Evolutionary conservation across 805 yeast genomes (phyloP).

Genomic region (Lipomyces yamanashiensis): DNA sequence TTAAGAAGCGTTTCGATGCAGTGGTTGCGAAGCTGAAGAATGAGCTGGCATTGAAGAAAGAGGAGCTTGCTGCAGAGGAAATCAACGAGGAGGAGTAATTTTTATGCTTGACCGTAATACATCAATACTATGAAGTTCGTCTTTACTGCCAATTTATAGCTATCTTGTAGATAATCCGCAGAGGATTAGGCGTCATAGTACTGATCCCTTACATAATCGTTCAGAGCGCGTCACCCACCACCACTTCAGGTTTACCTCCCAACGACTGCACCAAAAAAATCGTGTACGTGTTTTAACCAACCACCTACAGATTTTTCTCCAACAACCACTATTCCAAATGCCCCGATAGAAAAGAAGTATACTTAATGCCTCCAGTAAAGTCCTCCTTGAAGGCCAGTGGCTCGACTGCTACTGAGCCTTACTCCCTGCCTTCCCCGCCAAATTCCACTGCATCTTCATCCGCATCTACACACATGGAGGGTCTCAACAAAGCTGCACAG

Average conservation of each 20-base stretch:
- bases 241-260: background rate
- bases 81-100: slow-evolving; percentile 14
- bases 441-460: slow-evolving; percentile 11
- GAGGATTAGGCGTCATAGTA: background rate
- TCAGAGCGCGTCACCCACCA: slow-evolving; percentile 11
- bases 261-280: background rate
- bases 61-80: slow-evolving; percentile 56
- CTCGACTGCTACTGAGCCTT: slow-evolving; percentile 15
- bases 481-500: slow-evolving; percentile 26
- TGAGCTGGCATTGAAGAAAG: slow-evolving; percentile 79
- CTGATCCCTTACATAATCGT: background rate
- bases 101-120: background rate
- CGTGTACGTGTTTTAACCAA: background rate
- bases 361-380: slow-evolving; percentile 20
- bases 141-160: too few species aligned
- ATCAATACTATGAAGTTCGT: too few species aligned
- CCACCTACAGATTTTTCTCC: background rate
- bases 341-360: slow-evolving; percentile 4
- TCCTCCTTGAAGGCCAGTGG: slow-evolving; percentile 13
- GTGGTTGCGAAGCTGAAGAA: slow-evolving; percentile 76
- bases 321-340: background rate
- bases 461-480: slow-evolving; percentile 17
- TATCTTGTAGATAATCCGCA: too few species aligned
- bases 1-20: slow-evolving; percentile 83
- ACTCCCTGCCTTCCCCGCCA: slow-evolving; percentile 16